These are phyloP conservation scores for Kwoniella mangroviensis DNA, from an alignment of 768 basidiomycete genomes.

Conservation along the genomic window DNA sequence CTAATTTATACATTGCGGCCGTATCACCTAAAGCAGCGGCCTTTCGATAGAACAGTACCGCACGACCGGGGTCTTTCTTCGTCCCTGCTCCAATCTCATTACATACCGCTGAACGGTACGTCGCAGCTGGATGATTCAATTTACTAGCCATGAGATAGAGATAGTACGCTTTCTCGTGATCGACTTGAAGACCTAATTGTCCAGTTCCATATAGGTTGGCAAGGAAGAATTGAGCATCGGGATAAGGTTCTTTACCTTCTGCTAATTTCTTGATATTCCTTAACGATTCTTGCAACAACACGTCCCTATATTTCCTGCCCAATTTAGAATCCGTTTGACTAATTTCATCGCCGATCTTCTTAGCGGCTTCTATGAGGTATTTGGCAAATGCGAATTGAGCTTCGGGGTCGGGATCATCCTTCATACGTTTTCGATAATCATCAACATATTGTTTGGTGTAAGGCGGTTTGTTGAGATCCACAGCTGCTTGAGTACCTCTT, in stretches of 20 bases:
- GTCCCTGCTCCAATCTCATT: constrained; percentile 99
- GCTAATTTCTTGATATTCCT: constrained; percentile 92
- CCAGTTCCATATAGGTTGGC: constrained; percentile 97
- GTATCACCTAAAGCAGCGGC: constrained; percentile 95
- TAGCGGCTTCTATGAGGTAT: constrained; percentile 97
- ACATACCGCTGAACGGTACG: constrained; percentile 96
- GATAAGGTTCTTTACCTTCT: constrained; percentile 75
- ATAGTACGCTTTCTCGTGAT: constrained; percentile 97
- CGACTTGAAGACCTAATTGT: constrained; percentile 90
- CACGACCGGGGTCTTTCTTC: constrained; percentile 80
- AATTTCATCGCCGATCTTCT: constrained; percentile 68
- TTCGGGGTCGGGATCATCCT: constrained; percentile 96
- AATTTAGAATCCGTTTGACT: constrained; percentile 62
- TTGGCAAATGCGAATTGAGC: constrained; percentile 98
- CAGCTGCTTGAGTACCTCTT: constrained; percentile 52
- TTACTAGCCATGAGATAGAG: constrained; percentile 96
- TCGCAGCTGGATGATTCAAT: constrained; percentile 92
- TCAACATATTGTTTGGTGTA: constrained; percentile 97
- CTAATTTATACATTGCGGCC: constrained; percentile 99
- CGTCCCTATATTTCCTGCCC: constrained; percentile 87
- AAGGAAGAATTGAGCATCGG: constrained; percentile 97
- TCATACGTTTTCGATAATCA: constrained; percentile 95
- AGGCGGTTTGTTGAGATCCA: constrained; percentile 62
- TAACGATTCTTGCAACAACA: constrained; percentile 82
- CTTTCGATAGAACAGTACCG: constrained; percentile 94